phyloP scores from a whole-genome alignment of 148 eudicot species.

The Spergularia bocconei region DNA sequence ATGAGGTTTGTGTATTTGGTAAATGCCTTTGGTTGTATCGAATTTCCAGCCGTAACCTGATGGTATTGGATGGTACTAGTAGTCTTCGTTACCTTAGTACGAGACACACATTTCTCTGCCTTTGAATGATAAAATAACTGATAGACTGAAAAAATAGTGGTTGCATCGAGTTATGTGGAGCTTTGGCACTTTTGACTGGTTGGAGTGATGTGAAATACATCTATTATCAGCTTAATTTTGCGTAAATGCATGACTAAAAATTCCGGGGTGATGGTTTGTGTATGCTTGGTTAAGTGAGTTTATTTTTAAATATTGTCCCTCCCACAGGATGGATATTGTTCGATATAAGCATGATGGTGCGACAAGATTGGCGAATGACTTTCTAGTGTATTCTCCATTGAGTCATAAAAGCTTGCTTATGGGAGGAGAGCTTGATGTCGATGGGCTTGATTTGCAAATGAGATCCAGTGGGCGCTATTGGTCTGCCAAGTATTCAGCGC shows the following conservation, averaged over 20 bases:
- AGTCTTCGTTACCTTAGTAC: no score
- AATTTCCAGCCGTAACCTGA: no score
- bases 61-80: no score
- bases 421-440: slow-evolving; percentile 60
- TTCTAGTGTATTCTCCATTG: slow-evolving; percentile 27
- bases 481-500: slow-evolving; percentile 69
- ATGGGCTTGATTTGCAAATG: slow-evolving; percentile 56
- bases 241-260: no score
- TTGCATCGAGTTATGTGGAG: background rate
- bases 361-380: slow-evolving; percentile 31
- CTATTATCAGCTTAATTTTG: no score
- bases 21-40: no score
- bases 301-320: background rate
- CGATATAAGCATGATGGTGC: slow-evolving; percentile 57
- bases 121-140: background rate
- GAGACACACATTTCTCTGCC: no score
- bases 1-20: no score
- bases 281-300: background rate
- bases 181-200: background rate
- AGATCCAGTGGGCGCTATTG: slow-evolving; percentile 84
- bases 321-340: slow-evolving; percentile 82
- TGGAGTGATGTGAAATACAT: background rate
- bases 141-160: background rate
- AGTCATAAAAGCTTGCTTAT: slow-evolving; percentile 30
- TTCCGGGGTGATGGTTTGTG: background rate